These are phyloP conservation scores for Epithele typhae DNA, from an alignment of 768 basidiomycete species.

Conservation along the genomic window DNA sequence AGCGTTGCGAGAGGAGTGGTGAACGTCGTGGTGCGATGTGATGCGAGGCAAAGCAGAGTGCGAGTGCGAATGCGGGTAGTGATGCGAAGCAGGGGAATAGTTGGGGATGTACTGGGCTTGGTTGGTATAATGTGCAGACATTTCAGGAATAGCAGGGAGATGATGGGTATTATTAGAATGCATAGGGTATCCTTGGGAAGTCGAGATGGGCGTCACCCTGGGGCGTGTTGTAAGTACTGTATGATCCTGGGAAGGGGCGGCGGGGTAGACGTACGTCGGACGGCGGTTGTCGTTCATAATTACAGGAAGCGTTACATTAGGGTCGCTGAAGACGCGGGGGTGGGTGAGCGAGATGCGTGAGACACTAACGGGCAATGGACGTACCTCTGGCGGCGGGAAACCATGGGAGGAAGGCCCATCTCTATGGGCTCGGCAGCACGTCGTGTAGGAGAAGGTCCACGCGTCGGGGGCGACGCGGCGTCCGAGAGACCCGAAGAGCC, in stretches of 20 bases:
- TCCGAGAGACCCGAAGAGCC: constrained; percentile 71
- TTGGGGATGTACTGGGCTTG: constrained; percentile 45
- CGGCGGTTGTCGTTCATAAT: constrained; percentile 15
- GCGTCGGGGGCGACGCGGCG: constrained; percentile 65
- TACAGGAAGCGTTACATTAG: constrained; percentile 19
- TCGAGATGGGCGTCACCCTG: constrained; percentile 23
- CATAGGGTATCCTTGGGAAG: constrained; percentile 44
- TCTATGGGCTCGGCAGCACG: constrained; percentile 39
- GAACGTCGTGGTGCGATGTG: constrained; percentile 32
- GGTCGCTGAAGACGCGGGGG: constrained; percentile 16
- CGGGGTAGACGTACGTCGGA: constrained; percentile 4
- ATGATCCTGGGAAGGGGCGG: background rate
- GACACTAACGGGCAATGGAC: background rate
- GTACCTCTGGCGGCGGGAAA: constrained; percentile 40
- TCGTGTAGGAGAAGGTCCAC: constrained; percentile 55
- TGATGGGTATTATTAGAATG: constrained; percentile 35
- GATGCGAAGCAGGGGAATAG: constrained; percentile 35
- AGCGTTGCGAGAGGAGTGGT: constrained; percentile 40
- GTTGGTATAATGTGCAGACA: constrained; percentile 42
- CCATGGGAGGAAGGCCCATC: constrained; percentile 31
- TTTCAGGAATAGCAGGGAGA: constrained; percentile 58
- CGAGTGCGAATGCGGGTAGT: constrained; percentile 21
- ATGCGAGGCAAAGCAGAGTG: constrained; percentile 34
- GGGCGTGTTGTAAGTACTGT: constrained; percentile 1
- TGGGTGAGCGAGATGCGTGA: background rate